phyloP scores from a whole-genome alignment of 2,329 filamentous ascomycete species.

The Pseudogymnoascus sp. region DNA sequence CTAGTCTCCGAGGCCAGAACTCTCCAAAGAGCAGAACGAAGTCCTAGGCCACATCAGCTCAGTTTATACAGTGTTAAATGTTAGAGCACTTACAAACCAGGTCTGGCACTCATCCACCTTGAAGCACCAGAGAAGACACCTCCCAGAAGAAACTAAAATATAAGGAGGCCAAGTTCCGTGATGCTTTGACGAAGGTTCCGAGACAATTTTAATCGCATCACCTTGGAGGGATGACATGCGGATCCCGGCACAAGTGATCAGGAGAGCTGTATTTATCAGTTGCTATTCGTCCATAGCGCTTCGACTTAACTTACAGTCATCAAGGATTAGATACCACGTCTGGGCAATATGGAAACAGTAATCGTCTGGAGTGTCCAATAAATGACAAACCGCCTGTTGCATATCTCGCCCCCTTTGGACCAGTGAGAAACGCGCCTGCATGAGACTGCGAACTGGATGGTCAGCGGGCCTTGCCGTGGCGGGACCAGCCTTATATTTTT shows the following conservation, averaged over 20 bases:
- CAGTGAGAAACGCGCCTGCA: slow-evolving; percentile 37
- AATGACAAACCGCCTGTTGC: slow-evolving; percentile 38
- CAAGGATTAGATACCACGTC: slow-evolving; percentile 39
- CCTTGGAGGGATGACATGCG: slow-evolving; percentile 28
- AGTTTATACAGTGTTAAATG: background rate
- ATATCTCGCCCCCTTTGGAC: slow-evolving; percentile 35
- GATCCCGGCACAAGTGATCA: slow-evolving; percentile 37
- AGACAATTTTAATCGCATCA: slow-evolving; percentile 26
- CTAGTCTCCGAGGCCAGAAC: slow-evolving; percentile 34
- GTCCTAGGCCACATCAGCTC: slow-evolving; percentile 17
- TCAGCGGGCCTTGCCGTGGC: slow-evolving; percentile 24
- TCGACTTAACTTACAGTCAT: slow-evolving; percentile 31
- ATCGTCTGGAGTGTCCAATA: slow-evolving; percentile 28
- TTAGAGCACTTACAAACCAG: slow-evolving; percentile 35
- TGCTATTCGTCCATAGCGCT: background rate
- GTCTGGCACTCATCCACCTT: slow-evolving; percentile 33
- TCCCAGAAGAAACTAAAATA: slow-evolving; percentile 31
- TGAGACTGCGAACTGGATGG: slow-evolving; percentile 36
- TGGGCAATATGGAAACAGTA: slow-evolving; percentile 42
- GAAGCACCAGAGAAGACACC: slow-evolving; percentile 33
- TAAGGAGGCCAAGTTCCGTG: slow-evolving; percentile 14
- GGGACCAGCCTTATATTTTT: slow-evolving; percentile 34
- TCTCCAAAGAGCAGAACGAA: slow-evolving; percentile 36
- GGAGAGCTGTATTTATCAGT: slow-evolving; percentile 20
- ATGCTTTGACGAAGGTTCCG: slow-evolving; percentile 24